Evolutionary conservation across 2,329 filamentous ascomycete species (phyloP).

Genomic region (Botryotinia calthae): DNA sequence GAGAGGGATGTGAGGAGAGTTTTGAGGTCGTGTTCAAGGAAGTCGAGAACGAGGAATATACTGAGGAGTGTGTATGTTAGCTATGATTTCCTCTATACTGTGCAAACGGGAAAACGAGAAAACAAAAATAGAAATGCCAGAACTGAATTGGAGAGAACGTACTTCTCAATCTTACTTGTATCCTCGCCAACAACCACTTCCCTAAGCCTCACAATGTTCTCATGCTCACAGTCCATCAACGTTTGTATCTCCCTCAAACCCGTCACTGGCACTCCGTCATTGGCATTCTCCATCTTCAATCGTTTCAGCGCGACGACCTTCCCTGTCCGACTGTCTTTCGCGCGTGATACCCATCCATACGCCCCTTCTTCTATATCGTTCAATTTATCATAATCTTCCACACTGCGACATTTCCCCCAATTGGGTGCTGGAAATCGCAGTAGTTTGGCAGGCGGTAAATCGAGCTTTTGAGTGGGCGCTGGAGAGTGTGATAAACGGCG

Average conservation of each 20-base stretch:
- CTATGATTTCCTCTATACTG: background rate
- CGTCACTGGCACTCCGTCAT: conserved; percentile 80
- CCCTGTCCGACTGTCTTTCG: conserved; percentile 69
- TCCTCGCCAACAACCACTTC: conserved; percentile 80
- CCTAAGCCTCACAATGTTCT: conserved; percentile 76
- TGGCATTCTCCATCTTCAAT: conserved; percentile 78
- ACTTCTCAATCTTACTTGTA: conserved; percentile 53
- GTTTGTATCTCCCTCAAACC: conserved; percentile 93
- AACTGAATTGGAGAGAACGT: conserved; percentile 27
- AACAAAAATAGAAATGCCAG: conserved; percentile 9
- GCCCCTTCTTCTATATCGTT: conserved; percentile 98
- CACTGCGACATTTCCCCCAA: conserved; percentile 71
- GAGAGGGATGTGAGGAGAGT: conserved; percentile 90
- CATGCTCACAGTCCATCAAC: conserved; percentile 73
- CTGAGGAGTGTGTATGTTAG: conserved; percentile 44
- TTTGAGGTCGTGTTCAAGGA: conserved; percentile 95
- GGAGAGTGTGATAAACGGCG: conserved; percentile 47
- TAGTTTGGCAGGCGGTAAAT: conserved; percentile 51
- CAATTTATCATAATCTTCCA: conserved; percentile 85
- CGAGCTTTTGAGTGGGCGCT: conserved; percentile 33
- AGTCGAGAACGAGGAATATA: conserved; percentile 94
- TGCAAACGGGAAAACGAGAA: background rate
- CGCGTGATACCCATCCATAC: conserved; percentile 91
- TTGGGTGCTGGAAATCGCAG: conserved; percentile 67
- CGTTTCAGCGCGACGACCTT: conserved; percentile 89